phyloP scores from a whole-genome alignment of 1,284 basidiomycete species.

The Ustilago cynodontis region DNA sequence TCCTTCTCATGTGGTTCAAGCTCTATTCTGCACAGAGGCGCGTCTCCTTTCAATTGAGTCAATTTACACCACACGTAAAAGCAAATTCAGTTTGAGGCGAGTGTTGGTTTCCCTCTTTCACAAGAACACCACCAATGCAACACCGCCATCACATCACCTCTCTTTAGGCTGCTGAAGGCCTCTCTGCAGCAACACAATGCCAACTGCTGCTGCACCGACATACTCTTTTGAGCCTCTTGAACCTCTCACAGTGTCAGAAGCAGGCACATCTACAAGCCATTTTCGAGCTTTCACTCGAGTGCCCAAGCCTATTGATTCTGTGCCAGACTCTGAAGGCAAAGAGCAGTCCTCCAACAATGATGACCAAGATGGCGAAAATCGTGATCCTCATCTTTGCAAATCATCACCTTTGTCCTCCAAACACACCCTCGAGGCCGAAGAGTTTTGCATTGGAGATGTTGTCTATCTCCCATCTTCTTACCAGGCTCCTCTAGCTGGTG shows the following conservation, averaged over 20 bases:
- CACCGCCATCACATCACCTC: too few species aligned
- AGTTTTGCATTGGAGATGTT: conserved; percentile 50
- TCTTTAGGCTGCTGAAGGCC: too few species aligned
- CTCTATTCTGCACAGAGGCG: background rate
- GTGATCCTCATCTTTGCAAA: conserved; percentile 20
- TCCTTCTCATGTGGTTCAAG: conserved; percentile 33
- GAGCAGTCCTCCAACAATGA: conserved; percentile 24
- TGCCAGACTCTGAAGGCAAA: conserved; percentile 40
- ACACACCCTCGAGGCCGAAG: conserved; percentile 24
- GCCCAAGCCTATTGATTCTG: conserved; percentile 20
- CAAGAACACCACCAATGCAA: background rate
- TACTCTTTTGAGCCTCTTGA: conserved; percentile 41
- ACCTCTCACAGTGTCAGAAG: conserved; percentile 16
- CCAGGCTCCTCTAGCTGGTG: conserved; percentile 48
- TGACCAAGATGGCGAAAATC: conserved; percentile 26
- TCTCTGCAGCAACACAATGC: too few species aligned
- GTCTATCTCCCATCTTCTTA: conserved; percentile 54
- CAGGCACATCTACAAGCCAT: conserved; percentile 33
- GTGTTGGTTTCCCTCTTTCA: background rate
- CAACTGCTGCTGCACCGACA: conserved; percentile 7
- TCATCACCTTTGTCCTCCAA: conserved; percentile 26
- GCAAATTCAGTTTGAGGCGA: background rate
- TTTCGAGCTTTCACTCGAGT: conserved; percentile 39
- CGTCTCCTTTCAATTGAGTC: conserved; percentile 1
- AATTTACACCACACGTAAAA: conserved; percentile 43